Conservation (phyloP, 2,329 filamentous ascomycete species). For the Tricladium varicosporioides region DNA sequence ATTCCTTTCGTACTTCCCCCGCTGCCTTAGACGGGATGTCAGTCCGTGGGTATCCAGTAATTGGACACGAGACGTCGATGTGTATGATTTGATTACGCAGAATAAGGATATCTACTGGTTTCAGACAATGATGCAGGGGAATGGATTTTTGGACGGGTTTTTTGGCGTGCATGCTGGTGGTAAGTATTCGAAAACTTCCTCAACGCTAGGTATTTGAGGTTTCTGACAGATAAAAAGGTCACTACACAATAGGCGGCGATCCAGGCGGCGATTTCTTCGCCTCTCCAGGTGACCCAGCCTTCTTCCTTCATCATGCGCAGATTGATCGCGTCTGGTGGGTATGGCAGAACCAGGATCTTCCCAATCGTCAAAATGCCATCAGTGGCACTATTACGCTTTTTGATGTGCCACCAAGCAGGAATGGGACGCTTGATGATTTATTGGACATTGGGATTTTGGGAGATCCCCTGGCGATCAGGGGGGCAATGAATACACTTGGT, state of each 20-base stretch:
- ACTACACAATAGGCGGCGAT: conserved; percentile 43
- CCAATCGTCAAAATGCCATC: conserved; percentile 24
- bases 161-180: conserved; percentile 4
- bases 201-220: too few relatives aligned
- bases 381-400: conserved; percentile 41
- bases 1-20: not conserved
- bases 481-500: conserved; percentile 40
- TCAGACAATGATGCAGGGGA: conserved; percentile 1
- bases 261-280: conserved; percentile 43
- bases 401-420: conserved; percentile 40
- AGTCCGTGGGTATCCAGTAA: not conserved
- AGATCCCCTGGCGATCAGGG: conserved; percentile 28
- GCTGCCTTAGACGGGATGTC: not conserved
- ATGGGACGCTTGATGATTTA: conserved; percentile 38
- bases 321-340: conserved; percentile 46
- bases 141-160: not conserved
- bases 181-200: too few relatives aligned
- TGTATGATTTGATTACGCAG: not conserved
- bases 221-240: conserved; percentile 33
- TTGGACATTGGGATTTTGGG: conserved; percentile 28
- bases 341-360: conserved; percentile 46
- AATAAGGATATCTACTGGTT: conserved; percentile 5
- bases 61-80: not conserved
- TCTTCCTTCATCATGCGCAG: conserved; percentile 45
- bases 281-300: conserved; percentile 44